Conservation (phyloP, 83 land plant species). For the Picea abies region DNA sequence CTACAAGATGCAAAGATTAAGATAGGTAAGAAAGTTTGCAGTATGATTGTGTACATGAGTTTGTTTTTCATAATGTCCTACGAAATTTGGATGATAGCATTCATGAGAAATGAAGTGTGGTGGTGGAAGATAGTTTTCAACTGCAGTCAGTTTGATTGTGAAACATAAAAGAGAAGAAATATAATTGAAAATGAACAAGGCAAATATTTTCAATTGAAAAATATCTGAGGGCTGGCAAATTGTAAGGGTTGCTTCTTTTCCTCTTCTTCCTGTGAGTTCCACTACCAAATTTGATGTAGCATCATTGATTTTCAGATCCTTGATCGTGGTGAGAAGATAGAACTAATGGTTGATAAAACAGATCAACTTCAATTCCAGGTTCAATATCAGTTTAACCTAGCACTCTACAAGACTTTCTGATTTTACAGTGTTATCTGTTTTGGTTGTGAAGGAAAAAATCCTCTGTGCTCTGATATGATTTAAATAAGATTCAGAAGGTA, state of each 20-base stretch:
- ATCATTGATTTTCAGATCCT: conserved; percentile 49
- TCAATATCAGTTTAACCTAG: not conserved
- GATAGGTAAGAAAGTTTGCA: not conserved
- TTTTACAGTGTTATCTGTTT: not conserved
- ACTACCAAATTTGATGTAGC: not conserved
- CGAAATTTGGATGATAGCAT: not conserved
- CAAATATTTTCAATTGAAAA: not conserved
- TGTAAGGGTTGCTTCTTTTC: not conserved
- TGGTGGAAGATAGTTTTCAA: conserved; percentile 1
- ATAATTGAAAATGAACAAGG: not conserved
- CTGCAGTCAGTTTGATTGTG: not conserved
- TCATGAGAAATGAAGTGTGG: not conserved
- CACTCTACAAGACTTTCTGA: not conserved
- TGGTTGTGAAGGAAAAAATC: not conserved
- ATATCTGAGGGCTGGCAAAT: not conserved
- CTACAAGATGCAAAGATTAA: not conserved
- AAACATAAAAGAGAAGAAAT: not conserved
- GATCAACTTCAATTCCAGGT: conserved; percentile 77
- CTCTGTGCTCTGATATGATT: not conserved
- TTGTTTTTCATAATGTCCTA: not conserved
- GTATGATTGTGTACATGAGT: not conserved
- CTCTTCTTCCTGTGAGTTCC: not conserved
- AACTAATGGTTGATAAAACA: conserved; percentile 65
- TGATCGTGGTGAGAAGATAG: conserved; percentile 77
- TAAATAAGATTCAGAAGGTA: not conserved